Percentiles rank a stretch among this genome's conserved stretches.
These are phyloP conservation scores for Exophiala phaeomuriformis DNA, from an alignment of 2,329 filamentous ascomycete genomes.

Conservation along the genomic window DNA sequence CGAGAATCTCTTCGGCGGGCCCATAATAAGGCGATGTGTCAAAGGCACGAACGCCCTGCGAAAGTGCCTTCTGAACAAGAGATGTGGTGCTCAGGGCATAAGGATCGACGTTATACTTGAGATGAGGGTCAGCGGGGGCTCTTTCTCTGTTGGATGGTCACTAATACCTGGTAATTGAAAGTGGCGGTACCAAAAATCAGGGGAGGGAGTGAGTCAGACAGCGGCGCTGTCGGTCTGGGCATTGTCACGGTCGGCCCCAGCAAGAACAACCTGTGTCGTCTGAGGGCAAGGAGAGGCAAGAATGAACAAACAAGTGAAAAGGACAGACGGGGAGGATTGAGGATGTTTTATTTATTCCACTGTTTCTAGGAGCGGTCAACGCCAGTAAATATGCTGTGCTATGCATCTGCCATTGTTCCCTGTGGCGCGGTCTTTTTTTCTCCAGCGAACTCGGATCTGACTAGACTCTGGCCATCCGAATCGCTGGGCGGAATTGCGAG, in stretches of 20 bases:
- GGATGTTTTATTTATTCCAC: background rate
- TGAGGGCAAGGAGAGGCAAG: background rate
- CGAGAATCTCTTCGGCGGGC: slow-evolving; percentile 46
- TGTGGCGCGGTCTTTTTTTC: slow-evolving; percentile 2
- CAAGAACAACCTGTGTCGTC: background rate
- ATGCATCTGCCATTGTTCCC: background rate
- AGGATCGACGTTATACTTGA: slow-evolving; percentile 43
- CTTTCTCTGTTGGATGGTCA: slow-evolving; percentile 31
- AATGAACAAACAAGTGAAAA: background rate
- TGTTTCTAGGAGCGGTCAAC: background rate
- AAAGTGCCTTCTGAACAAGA: slow-evolving; percentile 43
- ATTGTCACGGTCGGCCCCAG: slow-evolving; percentile 10
- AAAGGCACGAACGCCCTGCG: slow-evolving; percentile 45
- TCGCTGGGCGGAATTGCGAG: background rate
- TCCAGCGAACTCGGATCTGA: background rate
- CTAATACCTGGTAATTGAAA: slow-evolving; percentile 38
- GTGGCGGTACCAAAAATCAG: slow-evolving; percentile 45
- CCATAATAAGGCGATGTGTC: slow-evolving; percentile 51
- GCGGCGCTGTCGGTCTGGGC: slow-evolving; percentile 17
- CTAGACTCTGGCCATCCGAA: background rate
- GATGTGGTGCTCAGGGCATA: slow-evolving; percentile 43
- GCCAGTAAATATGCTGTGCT: too few relatives aligned
- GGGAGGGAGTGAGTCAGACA: slow-evolving; percentile 40
- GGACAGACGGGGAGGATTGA: background rate
- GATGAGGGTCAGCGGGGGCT: slow-evolving; percentile 40